Evolutionary conservation across 2,329 filamentous ascomycete species (phyloP).

Genomic region (Xenosphaeropsis pyriputrescens): DNA sequence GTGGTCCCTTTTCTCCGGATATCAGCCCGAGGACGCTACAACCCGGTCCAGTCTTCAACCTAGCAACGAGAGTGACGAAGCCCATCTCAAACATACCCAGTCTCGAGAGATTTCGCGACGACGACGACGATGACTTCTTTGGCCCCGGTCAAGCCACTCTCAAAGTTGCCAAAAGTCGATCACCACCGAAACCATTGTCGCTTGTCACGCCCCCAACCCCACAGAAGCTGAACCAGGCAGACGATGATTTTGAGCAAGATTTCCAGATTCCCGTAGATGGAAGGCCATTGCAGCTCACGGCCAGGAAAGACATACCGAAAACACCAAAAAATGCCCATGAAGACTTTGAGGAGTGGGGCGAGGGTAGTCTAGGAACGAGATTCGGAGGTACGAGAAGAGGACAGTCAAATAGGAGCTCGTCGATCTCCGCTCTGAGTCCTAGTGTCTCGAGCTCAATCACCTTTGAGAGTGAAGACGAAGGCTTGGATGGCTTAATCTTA

Average conservation of each 20-base stretch:
- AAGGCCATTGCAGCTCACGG: constrained; percentile 44
- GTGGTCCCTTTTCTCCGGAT: constrained; percentile 27
- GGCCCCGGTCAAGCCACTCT: constrained; percentile 52
- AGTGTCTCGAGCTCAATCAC: constrained; percentile 74
- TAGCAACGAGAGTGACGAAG: constrained; percentile 11
- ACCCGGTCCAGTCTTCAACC: constrained; percentile 15
- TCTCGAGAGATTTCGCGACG: constrained; percentile 49
- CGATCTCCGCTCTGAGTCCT: constrained; percentile 77
- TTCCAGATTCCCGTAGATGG: constrained; percentile 57
- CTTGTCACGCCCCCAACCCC: constrained; percentile 40
- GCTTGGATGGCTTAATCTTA: constrained; percentile 75
- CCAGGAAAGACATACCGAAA: constrained; percentile 43
- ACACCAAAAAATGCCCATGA: constrained; percentile 48
- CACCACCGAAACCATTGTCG: constrained; percentile 33
- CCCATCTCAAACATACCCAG: constrained; percentile 28
- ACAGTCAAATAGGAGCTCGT: constrained; percentile 73
- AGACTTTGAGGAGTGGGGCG: constrained; percentile 83
- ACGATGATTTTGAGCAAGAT: constrained; percentile 60
- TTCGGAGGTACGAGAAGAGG: constrained; percentile 72
- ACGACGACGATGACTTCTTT: constrained; percentile 47
- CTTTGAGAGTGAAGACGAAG: constrained; percentile 85
- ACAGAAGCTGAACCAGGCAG: constrained; percentile 25
- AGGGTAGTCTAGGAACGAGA: constrained; percentile 81
- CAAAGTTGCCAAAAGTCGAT: constrained; percentile 45
- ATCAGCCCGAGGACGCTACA: constrained; percentile 33